Evolutionary conservation across 2,329 filamentous ascomycete genomes (phyloP).

Genomic region (Curvularia sp.): DNA sequence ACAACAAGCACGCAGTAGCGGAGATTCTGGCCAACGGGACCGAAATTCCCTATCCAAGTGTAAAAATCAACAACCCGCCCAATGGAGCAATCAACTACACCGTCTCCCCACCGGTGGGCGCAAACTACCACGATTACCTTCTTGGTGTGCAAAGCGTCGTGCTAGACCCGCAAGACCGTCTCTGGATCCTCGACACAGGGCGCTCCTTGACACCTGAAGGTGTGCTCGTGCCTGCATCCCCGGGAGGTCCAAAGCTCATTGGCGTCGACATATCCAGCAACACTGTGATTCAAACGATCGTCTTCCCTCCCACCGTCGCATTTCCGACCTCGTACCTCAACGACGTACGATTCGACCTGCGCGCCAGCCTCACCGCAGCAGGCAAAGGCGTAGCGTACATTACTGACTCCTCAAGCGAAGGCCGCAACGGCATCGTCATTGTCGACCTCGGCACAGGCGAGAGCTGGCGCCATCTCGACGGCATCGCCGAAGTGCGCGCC

Average conservation of each 20-base stretch:
- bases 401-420: conserved; percentile 59
- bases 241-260: conserved; percentile 61
- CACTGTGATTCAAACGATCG: conserved; percentile 59
- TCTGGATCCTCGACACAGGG: conserved; percentile 64
- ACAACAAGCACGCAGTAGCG: conserved; percentile 58
- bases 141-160: conserved; percentile 63
- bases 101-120: conserved; percentile 55
- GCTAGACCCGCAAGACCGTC: conserved; percentile 58
- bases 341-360: conserved; percentile 63
- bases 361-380: conserved; percentile 49
- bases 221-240: conserved; percentile 54
- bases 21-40: conserved; percentile 56
- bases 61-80: conserved; percentile 58
- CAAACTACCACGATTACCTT: conserved; percentile 58
- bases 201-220: conserved; percentile 54
- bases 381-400: conserved; percentile 62
- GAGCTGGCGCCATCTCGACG: conserved; percentile 59
- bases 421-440: conserved; percentile 58
- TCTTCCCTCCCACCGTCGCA: conserved; percentile 58
- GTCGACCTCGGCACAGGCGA: conserved; percentile 60
- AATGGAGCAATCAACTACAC: conserved; percentile 61
- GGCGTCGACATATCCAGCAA: conserved; percentile 58
- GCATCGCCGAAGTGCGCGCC: conserved; percentile 51
- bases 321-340: conserved; percentile 61
- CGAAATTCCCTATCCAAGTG: conserved; percentile 54